Conservation (phyloP, 495 filamentous ascomycete species). For the Penicillium verhagenii region DNA sequence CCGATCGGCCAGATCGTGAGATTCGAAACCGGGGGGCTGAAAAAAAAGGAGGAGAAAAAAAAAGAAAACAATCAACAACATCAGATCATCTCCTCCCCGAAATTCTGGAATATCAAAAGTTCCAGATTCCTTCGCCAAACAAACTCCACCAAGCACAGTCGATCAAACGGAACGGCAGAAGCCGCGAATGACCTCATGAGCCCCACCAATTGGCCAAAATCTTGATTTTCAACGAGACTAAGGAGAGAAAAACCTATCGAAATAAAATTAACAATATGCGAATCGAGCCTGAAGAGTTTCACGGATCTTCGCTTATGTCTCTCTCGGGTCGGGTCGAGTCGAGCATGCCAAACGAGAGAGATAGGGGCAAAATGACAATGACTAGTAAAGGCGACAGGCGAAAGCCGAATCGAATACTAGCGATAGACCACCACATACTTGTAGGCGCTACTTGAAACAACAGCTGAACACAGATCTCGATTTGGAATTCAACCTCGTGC, state of each 20-base stretch:
- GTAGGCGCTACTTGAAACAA: too few species aligned
- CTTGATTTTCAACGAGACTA: conserved; percentile 17
- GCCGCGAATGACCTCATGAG: conserved; percentile 28
- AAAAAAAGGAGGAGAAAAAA: background rate
- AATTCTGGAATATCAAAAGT: background rate
- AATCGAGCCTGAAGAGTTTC: too few species aligned
- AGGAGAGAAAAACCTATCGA: background rate
- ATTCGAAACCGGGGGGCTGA: background rate
- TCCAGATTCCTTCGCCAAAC: conserved; percentile 5
- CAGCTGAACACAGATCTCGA: too few species aligned
- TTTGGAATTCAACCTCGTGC: too few species aligned
- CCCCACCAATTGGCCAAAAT: conserved; percentile 20
- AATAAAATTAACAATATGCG: too few species aligned
- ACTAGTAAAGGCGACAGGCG: too few species aligned
- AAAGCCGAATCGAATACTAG: too few species aligned
- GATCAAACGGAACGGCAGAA: conserved; percentile 28
- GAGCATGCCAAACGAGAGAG: too few species aligned
- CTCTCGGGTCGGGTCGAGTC: too few species aligned
- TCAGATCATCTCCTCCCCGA: background rate
- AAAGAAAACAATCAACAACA: conserved; percentile 2
- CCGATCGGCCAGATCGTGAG: background rate
- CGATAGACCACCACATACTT: too few species aligned
- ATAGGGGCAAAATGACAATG: too few species aligned
- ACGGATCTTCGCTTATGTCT: too few species aligned
- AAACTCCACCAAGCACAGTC: conserved; percentile 4